Conservation (phyloP, 257 asterid genomes). For the Voacanga thouarsii region DNA sequence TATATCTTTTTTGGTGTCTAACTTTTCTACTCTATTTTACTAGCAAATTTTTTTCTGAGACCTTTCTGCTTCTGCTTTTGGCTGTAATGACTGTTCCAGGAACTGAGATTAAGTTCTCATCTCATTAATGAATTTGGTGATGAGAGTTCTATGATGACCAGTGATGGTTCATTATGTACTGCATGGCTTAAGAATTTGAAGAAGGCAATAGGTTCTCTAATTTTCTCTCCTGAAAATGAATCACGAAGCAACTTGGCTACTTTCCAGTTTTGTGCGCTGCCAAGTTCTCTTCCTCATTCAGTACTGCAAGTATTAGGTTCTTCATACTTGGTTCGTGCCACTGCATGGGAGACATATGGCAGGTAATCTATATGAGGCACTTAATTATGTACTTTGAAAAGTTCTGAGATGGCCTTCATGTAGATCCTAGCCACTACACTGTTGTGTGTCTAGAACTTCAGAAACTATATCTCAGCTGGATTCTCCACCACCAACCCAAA, state of each 20-base stretch:
- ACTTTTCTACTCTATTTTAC: conserved; percentile 9
- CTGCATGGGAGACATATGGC: conserved; percentile 97
- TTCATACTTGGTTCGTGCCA: conserved; percentile 81
- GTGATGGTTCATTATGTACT: conserved; percentile 81
- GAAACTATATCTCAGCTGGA: background rate
- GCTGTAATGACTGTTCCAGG: conserved; percentile 48
- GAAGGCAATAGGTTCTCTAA: conserved; percentile 54
- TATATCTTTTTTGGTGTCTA: conserved; percentile 12
- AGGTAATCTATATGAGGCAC: conserved; percentile 45
- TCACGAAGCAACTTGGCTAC: conserved; percentile 29
- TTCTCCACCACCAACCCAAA: no score
- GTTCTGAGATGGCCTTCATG: background rate
- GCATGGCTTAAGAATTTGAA: conserved; percentile 72
- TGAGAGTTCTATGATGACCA: conserved; percentile 58
- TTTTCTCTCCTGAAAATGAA: conserved; percentile 63
- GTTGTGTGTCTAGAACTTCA: background rate
- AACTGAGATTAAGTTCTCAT: conserved; percentile 69
- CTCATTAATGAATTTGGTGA: conserved; percentile 71
- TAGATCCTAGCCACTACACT: background rate
- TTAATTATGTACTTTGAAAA: background rate
- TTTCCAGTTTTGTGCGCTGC: conserved; percentile 66
- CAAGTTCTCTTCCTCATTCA: conserved; percentile 77
- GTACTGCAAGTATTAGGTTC: conserved; percentile 85
- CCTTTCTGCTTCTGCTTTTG: conserved; percentile 12
- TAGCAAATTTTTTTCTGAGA: conserved; percentile 14